Conservation (phyloP, 306 rosid species). For the Dryas drummondii region DNA sequence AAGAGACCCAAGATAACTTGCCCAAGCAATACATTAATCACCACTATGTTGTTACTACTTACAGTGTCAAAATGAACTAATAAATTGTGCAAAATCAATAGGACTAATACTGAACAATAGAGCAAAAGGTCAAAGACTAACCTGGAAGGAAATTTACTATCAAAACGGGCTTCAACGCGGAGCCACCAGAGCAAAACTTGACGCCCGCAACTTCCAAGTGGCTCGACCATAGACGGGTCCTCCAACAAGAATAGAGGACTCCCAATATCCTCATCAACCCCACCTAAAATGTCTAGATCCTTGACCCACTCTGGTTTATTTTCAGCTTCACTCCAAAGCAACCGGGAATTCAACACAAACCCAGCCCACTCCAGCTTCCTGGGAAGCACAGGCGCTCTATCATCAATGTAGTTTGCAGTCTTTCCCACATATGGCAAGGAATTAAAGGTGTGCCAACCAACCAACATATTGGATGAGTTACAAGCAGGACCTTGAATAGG, state of each 20-base stretch:
- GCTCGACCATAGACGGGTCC: conserved; percentile 78
- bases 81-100: conserved; percentile 7
- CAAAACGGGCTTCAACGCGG: conserved; percentile 97
- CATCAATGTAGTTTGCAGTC: conserved; percentile 77
- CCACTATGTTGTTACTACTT: conserved; percentile 1
- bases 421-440: conserved; percentile 59
- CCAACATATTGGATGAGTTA: conserved; percentile 73
- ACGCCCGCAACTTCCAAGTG: conserved; percentile 94
- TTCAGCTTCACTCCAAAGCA: conserved; percentile 77
- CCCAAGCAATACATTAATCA: background rate
- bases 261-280: conserved; percentile 55
- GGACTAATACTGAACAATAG: background rate
- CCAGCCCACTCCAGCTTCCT: conserved; percentile 94
- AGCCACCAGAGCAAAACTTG: conserved; percentile 95
- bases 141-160: conserved; percentile 96
- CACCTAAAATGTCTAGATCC: conserved; percentile 61
- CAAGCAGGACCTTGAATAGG: conserved; percentile 99
- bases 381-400: conserved; percentile 79
- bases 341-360: conserved; percentile 82
- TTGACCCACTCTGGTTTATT: conserved; percentile 85
- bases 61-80: conserved; percentile 10
- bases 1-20: background rate
- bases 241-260: conserved; percentile 83
- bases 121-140: conserved; percentile 36
- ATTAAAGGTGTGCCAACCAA: conserved; percentile 97